Evolutionary conservation across 176 grass and related monocot species (phyloP).

Genomic region (Bolboschoenus planiculmis): DNA sequence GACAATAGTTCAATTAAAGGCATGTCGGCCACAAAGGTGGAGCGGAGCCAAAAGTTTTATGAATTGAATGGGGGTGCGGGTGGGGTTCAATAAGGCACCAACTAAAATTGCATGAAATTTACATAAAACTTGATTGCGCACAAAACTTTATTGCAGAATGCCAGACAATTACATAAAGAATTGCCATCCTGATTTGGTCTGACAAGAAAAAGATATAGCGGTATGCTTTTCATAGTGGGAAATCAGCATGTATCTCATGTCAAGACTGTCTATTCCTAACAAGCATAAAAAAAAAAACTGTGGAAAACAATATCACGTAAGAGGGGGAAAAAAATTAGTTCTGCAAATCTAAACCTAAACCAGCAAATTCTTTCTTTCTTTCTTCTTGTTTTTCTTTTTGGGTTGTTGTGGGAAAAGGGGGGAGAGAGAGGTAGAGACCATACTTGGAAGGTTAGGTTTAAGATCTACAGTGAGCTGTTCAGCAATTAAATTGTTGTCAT

Average conservation of each 20-base stretch:
- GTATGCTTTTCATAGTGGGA: background rate
- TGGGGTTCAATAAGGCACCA: background rate
- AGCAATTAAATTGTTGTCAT: constrained; percentile 74
- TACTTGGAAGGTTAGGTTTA: constrained; percentile 99
- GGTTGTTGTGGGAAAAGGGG: background rate
- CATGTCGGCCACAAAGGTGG: background rate
- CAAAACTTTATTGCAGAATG: background rate
- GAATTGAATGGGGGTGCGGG: background rate
- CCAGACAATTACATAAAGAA: background rate
- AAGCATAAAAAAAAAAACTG: constrained; percentile 17
- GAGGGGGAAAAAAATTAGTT: background rate
- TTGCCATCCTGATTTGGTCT: background rate
- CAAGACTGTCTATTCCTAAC: too few relatives aligned
- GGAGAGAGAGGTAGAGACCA: background rate
- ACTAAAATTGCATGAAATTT: background rate
- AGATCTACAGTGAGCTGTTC: constrained; percentile 96
- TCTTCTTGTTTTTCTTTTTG: background rate
- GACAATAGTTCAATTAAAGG: background rate
- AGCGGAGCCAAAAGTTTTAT: background rate
- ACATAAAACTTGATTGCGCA: background rate
- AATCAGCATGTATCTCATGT: background rate
- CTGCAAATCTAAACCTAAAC: background rate
- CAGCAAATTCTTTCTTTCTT: background rate
- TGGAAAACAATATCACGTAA: constrained; percentile 19
- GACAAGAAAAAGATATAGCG: background rate